A percentile compares a stretch with the other conserved stretches of the same genome.
Conservation (phyloP, 1,139 yeast genomes). For the Diutina catenulata region DNA sequence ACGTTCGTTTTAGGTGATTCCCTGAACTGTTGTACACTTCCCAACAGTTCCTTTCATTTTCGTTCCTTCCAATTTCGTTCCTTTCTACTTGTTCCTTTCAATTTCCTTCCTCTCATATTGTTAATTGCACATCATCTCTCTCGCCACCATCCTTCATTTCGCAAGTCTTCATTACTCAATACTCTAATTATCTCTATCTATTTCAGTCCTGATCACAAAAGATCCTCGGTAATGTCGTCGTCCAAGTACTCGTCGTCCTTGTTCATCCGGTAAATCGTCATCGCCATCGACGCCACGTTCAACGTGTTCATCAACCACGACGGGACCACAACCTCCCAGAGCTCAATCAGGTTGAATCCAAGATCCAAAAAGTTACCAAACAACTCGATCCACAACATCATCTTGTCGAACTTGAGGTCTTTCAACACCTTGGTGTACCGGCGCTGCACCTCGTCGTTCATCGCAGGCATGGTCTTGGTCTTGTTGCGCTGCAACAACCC, state of each 20-base stretch:
- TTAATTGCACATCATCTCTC: no score
- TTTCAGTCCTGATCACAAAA: no score
- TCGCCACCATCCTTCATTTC: no score
- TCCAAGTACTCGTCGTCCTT: slow-evolving; percentile 38
- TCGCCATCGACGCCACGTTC: slow-evolving; percentile 35
- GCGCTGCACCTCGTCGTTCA: slow-evolving; percentile 18
- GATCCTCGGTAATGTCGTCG: slow-evolving; percentile 35
- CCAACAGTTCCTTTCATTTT: no score
- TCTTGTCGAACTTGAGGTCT: slow-evolving; percentile 32
- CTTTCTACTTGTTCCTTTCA: no score
- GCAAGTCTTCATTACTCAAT: no score
- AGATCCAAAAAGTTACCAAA: slow-evolving; percentile 34
- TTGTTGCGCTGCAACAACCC: slow-evolving; percentile 17
- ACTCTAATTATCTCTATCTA: no score
- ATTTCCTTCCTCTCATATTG: no score
- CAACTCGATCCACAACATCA: slow-evolving; percentile 32
- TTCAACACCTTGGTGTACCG: slow-evolving; percentile 31
- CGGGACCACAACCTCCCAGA: slow-evolving; percentile 26
- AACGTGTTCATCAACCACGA: slow-evolving; percentile 33
- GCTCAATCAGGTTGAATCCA: slow-evolving; percentile 30
- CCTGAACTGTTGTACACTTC: no score
- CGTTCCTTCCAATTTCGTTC: no score
- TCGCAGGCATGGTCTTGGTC: slow-evolving; percentile 15
- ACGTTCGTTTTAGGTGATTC: no score
- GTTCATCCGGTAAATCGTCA: slow-evolving; percentile 41